phyloP scores from a whole-genome alignment of 2,329 filamentous ascomycete species.

The Fusarium multiceps region DNA sequence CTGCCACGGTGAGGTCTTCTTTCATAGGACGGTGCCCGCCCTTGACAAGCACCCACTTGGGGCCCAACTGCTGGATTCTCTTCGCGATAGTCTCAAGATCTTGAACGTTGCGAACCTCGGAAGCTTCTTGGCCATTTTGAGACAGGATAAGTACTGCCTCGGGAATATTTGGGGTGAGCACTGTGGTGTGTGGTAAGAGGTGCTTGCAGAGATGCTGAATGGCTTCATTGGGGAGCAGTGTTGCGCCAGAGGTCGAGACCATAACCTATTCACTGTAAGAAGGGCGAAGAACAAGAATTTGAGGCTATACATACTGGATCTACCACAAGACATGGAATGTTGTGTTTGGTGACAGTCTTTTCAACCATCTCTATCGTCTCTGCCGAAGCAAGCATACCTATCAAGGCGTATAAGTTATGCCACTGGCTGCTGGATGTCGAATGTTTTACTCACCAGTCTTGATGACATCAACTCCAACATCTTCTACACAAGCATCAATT shows the following conservation, averaged over 20 bases:
- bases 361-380: slow-evolving; percentile 54
- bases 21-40: slow-evolving; percentile 89
- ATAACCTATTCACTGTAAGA: slow-evolving; percentile 74
- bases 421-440: background rate
- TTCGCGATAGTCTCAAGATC: slow-evolving; percentile 78
- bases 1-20: slow-evolving; percentile 69
- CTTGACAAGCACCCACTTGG: slow-evolving; percentile 86
- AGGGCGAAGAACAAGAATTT: background rate
- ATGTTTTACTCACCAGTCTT: slow-evolving; percentile 78
- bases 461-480: slow-evolving; percentile 88
- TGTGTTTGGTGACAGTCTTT: slow-evolving; percentile 47
- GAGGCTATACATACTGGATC: slow-evolving; percentile 50
- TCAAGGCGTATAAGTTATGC: background rate
- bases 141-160: slow-evolving; percentile 75
- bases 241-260: slow-evolving; percentile 84
- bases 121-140: slow-evolving; percentile 56
- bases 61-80: slow-evolving; percentile 74
- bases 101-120: slow-evolving; percentile 64
- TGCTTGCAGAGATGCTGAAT: slow-evolving; percentile 67
- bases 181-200: slow-evolving; percentile 73
- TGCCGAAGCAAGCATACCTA: slow-evolving; percentile 54
- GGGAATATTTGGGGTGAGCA: slow-evolving; percentile 82
- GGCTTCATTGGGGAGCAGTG: slow-evolving; percentile 74
- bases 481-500: slow-evolving; percentile 84
- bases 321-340: slow-evolving; percentile 50